Percentiles rank a stretch among this genome's conserved stretches.
Conservation (phyloP, 177 flowering plant species). For the Tripterygium wilfordii region DNA sequence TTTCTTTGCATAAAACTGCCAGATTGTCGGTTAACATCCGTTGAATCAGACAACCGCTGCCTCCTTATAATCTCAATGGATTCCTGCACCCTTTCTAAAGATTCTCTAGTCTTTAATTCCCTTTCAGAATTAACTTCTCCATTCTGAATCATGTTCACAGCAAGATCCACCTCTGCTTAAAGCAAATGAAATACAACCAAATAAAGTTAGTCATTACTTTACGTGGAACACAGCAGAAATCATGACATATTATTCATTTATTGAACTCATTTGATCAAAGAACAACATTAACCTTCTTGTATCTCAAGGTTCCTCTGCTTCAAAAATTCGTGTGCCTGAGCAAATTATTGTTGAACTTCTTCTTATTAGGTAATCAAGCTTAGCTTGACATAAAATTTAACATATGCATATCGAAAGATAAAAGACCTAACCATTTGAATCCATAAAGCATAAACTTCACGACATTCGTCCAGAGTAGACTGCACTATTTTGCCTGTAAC, state of each 20-base stretch:
- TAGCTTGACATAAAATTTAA: too few species aligned
- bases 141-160: constrained; percentile 14
- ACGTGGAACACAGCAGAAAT: background rate
- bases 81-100: constrained; percentile 20
- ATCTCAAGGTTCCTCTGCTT: constrained; percentile 52
- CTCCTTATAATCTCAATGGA: constrained; percentile 11
- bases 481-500: constrained; percentile 88
- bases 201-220: background rate
- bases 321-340: constrained; percentile 74
- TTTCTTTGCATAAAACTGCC: constrained; percentile 15
- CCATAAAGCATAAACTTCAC: constrained; percentile 78
- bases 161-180: constrained; percentile 21
- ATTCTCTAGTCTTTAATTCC: constrained; percentile 13
- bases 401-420: too few species aligned
- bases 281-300: constrained; percentile 35
- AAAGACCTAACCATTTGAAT: constrained; percentile 46
- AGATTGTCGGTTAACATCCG: constrained; percentile 14
- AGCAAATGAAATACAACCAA: constrained; percentile 3
- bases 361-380: too few species aligned
- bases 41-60: constrained; percentile 12
- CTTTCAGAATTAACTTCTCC: constrained; percentile 22
- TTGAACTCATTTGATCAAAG: too few species aligned
- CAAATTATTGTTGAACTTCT: too few species aligned
- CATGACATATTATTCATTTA: background rate
- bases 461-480: constrained; percentile 82